Evolutionary conservation across 176 grass and related monocot species (phyloP).

Genomic region (Oryza nivara): DNA sequence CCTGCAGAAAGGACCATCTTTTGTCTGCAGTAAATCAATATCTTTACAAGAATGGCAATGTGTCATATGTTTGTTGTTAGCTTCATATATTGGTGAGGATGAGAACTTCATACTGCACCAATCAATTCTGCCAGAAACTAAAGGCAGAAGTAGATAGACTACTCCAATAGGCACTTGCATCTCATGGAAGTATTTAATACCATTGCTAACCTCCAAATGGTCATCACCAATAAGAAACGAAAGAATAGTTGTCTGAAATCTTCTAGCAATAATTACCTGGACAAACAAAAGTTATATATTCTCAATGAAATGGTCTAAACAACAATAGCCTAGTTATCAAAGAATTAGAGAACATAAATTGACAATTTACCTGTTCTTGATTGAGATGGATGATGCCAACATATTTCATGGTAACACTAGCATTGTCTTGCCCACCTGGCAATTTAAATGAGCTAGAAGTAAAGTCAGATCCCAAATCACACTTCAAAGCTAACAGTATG

Average conservation of each 20-base stretch:
- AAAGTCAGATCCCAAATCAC: constrained; percentile 68
- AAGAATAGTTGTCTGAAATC: constrained; percentile 66
- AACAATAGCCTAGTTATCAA: background rate
- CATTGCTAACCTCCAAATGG: constrained; percentile 33
- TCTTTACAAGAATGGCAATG: constrained; percentile 49
- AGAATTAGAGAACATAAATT: background rate
- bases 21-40: constrained; percentile 55
- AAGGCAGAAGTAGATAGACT: constrained; percentile 77
- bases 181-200: constrained; percentile 34
- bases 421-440: constrained; percentile 20
- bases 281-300: background rate
- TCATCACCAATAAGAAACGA: constrained; percentile 61
- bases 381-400: constrained; percentile 51
- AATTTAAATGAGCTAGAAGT: constrained; percentile 52
- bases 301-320: constrained; percentile 1
- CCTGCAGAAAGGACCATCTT: constrained; percentile 48
- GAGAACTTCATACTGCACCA: constrained; percentile 64
- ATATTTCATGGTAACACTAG: constrained; percentile 45
- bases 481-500: constrained; percentile 65
- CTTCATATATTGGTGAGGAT: constrained; percentile 35
- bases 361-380: constrained; percentile 56
- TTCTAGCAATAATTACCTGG: constrained; percentile 66
- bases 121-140: constrained; percentile 72
- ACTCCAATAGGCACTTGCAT: constrained; percentile 52
- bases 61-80: constrained; percentile 12